A percentile compares a stretch with the other conserved stretches of the same genome.
phyloP scores from a whole-genome alignment of 2,329 filamentous ascomycete species.

The Pyrenochaeta sp. region DNA sequence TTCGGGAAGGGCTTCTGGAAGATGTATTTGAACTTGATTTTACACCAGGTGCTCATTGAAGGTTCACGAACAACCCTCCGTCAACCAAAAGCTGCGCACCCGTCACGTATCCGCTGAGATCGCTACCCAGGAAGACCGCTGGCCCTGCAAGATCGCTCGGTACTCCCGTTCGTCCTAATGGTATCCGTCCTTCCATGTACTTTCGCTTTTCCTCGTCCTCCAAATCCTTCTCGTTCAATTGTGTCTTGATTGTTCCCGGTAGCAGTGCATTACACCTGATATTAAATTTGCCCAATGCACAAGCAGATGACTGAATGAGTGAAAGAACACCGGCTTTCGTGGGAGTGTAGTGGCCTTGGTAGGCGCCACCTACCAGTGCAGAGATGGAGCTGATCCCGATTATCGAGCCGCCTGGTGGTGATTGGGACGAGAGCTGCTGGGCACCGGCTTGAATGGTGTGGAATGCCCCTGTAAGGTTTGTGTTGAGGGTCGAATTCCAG shows the following conservation, averaged over 20 bases:
- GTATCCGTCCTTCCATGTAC: conserved; percentile 85
- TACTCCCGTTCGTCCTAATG: conserved; percentile 62
- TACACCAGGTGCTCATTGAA: conserved; percentile 55
- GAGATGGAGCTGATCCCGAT: conserved; percentile 78
- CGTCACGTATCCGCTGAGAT: conserved; percentile 67
- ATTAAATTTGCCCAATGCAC: conserved; percentile 76
- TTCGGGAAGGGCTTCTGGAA: too few relatives aligned
- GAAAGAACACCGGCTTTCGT: conserved; percentile 85
- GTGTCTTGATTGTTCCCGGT: conserved; percentile 83
- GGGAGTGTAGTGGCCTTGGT: conserved; percentile 83
- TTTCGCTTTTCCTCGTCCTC: conserved; percentile 73
- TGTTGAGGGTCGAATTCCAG: conserved; percentile 74
- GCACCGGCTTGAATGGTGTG: conserved; percentile 86
- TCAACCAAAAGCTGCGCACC: conserved; percentile 87
- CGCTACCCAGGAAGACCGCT: conserved; percentile 83
- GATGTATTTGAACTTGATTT: too few relatives aligned
- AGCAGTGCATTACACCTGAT: conserved; percentile 86
- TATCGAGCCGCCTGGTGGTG: conserved; percentile 75
- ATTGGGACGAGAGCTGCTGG: conserved; percentile 76
- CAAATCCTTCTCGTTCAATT: conserved; percentile 84
- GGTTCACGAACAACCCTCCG: conserved; percentile 87
- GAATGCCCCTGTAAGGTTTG: conserved; percentile 89
- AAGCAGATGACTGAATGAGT: conserved; percentile 84
- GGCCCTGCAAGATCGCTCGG: conserved; percentile 80
- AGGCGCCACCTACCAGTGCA: conserved; percentile 78